A percentile compares a stretch with the other conserved stretches of the same genome.
These are phyloP conservation scores for Conoideocrella luteorostrata DNA, from an alignment of 2,329 filamentous ascomycete genomes.

Conservation along the genomic window DNA sequence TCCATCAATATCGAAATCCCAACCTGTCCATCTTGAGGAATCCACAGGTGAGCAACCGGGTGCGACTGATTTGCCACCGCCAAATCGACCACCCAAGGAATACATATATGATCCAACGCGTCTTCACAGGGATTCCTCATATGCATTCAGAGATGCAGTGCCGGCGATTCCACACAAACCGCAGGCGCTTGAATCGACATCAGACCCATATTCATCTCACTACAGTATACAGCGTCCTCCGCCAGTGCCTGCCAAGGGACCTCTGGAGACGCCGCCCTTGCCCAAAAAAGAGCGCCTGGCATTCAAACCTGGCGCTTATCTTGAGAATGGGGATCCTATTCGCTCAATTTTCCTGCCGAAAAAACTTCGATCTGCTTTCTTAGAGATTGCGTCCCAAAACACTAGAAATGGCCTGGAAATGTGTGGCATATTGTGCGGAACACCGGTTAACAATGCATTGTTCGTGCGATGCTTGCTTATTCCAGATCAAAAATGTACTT, in stretches of 20 bases:
- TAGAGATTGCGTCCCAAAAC: conserved; percentile 67
- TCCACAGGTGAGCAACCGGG: conserved; percentile 12
- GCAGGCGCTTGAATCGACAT: conserved; percentile 10
- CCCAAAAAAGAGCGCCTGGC: conserved; percentile 58
- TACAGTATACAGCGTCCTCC: conserved; percentile 9
- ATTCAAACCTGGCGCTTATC: conserved; percentile 67
- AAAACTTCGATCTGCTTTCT: conserved; percentile 66
- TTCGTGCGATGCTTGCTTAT: conserved; percentile 87
- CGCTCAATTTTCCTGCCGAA: conserved; percentile 82
- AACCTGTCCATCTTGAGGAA: conserved; percentile 39
- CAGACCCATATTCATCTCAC: conserved; percentile 8
- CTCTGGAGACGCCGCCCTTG: conserved; percentile 16
- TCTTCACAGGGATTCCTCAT: not conserved
- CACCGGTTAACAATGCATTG: conserved; percentile 83
- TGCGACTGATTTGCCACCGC: conserved; percentile 19
- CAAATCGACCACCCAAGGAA: conserved; percentile 27
- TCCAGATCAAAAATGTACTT: conserved; percentile 81
- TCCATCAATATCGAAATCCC: conserved; percentile 48
- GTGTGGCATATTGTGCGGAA: conserved; percentile 89
- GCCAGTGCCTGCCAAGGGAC: conserved; percentile 23
- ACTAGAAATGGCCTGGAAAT: conserved; percentile 82
- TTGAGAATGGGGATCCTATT: conserved; percentile 82
- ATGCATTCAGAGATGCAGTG: not conserved
- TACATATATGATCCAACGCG: conserved; percentile 7
- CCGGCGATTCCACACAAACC: conserved; percentile 25